A percentile compares a stretch with the other conserved stretches of the same genome.
These are phyloP conservation scores for Alternaria dauci DNA, from an alignment of 2,329 filamentous ascomycete genomes.

Conservation along the genomic window DNA sequence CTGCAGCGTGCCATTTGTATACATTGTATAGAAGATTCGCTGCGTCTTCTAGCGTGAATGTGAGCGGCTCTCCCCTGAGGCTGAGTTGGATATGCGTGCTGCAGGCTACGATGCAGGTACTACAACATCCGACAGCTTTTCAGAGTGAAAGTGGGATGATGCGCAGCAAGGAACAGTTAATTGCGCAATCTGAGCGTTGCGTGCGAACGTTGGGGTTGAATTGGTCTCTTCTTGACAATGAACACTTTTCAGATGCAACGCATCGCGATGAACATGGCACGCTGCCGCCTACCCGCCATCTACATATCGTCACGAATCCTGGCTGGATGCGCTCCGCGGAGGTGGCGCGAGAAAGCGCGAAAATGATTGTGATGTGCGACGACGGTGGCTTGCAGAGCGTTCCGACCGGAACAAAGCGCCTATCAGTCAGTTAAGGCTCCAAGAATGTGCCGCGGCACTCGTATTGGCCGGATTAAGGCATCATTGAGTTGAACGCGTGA, in stretches of 20 bases:
- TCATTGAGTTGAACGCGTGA: background rate
- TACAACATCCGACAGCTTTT: background rate
- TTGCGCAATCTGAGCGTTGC: background rate
- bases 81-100: constrained; percentile 17
- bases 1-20: constrained; percentile 14
- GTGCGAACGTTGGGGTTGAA: background rate
- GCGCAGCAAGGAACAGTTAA: background rate
- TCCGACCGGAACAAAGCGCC: background rate
- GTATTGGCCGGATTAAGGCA: no score
- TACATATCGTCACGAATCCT: background rate
- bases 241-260: background rate
- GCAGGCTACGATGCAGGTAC: background rate
- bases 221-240: background rate
- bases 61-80: constrained; percentile 18
- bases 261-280: background rate
- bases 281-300: no score
- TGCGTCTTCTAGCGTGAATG: constrained; percentile 24
- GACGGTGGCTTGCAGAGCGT: background rate
- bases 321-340: background rate
- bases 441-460: no score
- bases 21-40: constrained; percentile 28
- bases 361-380: background rate
- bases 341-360: background rate
- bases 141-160: background rate
- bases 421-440: background rate